Base-by-base conservation (phyloP, 176 grass and related monocot species). In the Thalia dealbata region DNA sequence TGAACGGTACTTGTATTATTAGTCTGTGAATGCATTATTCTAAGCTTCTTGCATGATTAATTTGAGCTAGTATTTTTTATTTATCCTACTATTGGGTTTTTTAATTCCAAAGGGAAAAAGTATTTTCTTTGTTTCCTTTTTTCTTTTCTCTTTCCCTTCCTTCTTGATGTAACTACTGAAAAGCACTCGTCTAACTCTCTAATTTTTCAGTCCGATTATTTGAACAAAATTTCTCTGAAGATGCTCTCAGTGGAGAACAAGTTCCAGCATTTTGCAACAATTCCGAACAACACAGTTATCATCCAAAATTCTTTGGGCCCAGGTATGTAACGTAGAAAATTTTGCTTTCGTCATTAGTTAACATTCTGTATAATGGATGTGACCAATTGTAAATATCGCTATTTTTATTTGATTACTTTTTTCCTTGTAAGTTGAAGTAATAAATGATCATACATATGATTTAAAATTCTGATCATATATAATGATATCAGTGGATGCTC, bases 241-340 rank as follows among this genome's bases (percentile, higher is more conserved):
- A 88, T 92, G 82, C 80, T 92, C 23, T 96, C 86, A 10, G 86
- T 92, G 89, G 92, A 96, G 71, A 83, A 86, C 62, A 92, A 92
- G 81, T 59, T 87, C 26, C 83, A 92, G 59, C 84, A 77, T 67
- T 28, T 68, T 78, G 74, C 80, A 44, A 74, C 83, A 79, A 84
- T 82, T 52, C 32, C 60, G 2, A 71, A 22, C 44, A 24, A 29
- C 25, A 0, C 45, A 14, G 45, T 81, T 79, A 62, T 71, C 26
- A 85, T 81, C 78, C 88, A 85, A 81, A 96, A 87, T 59, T 69
- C 80, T 22, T 46, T 64, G 0, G 86, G 87, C 35, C 38, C 82
- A 83, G 88, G 92, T 91, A 89, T n/a, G 35, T 28, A 46, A 24
- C 10, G 28, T 43, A 6, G 72, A 54, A 72, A 15, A 6, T 27